Percentiles rank a stretch among this genome's conserved stretches.
phyloP scores from a whole-genome alignment of 352 stramenopile genomes.

The Elongisporangium undulatum region DNA sequence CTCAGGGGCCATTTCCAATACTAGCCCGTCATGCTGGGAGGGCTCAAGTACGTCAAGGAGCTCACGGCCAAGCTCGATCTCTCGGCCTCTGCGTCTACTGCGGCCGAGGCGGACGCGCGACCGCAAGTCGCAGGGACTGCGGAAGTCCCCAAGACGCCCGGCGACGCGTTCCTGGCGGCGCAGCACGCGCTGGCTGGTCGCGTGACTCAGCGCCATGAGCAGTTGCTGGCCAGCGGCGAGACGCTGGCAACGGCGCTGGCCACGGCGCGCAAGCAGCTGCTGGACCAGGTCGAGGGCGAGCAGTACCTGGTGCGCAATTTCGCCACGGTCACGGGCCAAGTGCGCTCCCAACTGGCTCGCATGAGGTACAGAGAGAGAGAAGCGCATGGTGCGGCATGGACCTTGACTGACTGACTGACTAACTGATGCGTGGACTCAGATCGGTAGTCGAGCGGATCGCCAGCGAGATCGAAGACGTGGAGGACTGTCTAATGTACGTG shows the following conservation, averaged over 20 bases:
- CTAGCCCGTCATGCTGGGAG: background rate
- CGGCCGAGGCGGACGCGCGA: background rate
- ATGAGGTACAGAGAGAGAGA: constrained; percentile 22
- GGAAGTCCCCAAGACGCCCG: constrained; percentile 2
- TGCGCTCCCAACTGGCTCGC: constrained; percentile 47
- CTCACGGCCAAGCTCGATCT: constrained; percentile 2
- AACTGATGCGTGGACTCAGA: constrained; percentile 5
- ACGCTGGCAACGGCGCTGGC: constrained; percentile 35
- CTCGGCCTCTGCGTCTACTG: background rate
- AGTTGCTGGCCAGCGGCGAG: constrained; percentile 52
- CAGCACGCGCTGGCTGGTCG: constrained; percentile 28
- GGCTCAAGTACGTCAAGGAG: constrained; percentile 3
- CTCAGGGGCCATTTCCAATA: background rate
- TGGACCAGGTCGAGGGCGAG: constrained; percentile 61
- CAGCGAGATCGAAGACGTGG: constrained; percentile 58
- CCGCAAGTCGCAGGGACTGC: background rate
- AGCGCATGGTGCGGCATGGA: background rate
- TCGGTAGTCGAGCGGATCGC: constrained; percentile 53
- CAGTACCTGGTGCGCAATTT: constrained; percentile 67
- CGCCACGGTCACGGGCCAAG: constrained; percentile 34
- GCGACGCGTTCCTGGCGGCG: constrained; percentile 34
- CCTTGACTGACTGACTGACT: background rate
- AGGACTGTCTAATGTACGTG: constrained; percentile 51
- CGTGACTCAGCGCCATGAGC: constrained; percentile 30
- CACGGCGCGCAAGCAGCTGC: constrained; percentile 35